Evolutionary conservation across 805 yeast species (phyloP).

Genomic region (Yarrowia deformans): DNA sequence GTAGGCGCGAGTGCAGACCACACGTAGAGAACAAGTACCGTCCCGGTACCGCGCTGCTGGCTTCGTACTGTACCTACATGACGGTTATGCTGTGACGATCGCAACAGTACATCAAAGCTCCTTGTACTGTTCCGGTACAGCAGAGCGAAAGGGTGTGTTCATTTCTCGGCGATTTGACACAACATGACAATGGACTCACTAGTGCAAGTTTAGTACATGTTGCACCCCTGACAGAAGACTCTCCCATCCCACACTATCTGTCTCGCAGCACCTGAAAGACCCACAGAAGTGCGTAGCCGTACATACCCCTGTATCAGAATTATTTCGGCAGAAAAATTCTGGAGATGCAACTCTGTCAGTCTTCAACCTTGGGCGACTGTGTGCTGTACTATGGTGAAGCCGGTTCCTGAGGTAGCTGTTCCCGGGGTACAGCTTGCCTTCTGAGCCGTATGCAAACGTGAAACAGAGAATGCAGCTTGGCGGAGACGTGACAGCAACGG

Average conservation of each 20-base stretch:
- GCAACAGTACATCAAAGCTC: not conserved
- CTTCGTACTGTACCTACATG: slow-evolving; percentile 27
- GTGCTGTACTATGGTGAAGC: slow-evolving; percentile 2
- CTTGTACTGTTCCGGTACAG: too few species aligned
- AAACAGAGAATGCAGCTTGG: slow-evolving; percentile 34
- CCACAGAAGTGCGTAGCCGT: slow-evolving; percentile 6
- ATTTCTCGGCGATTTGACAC: not conserved
- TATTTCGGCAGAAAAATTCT: not conserved
- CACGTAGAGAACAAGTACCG: slow-evolving; percentile 12
- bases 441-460: slow-evolving; percentile 38
- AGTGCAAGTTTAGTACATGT: slow-evolving; percentile 5
- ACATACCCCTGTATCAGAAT: slow-evolving; percentile 28
- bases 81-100: slow-evolving; percentile 28
- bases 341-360: not conserved
- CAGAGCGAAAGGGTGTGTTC: too few species aligned
- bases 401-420: slow-evolving; percentile 8
- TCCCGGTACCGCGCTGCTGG: slow-evolving; percentile 1
- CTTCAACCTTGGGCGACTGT: not conserved
- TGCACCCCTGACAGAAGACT: slow-evolving; percentile 8
- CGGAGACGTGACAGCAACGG: slow-evolving; percentile 35
- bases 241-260: not conserved
- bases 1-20: slow-evolving; percentile 1
- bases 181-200: not conserved
- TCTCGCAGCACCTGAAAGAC: not conserved
- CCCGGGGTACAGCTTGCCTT: slow-evolving; percentile 36